phyloP scores from a whole-genome alignment of 2,329 filamentous ascomycete species.

The Intubia oerlemansii region DNA sequence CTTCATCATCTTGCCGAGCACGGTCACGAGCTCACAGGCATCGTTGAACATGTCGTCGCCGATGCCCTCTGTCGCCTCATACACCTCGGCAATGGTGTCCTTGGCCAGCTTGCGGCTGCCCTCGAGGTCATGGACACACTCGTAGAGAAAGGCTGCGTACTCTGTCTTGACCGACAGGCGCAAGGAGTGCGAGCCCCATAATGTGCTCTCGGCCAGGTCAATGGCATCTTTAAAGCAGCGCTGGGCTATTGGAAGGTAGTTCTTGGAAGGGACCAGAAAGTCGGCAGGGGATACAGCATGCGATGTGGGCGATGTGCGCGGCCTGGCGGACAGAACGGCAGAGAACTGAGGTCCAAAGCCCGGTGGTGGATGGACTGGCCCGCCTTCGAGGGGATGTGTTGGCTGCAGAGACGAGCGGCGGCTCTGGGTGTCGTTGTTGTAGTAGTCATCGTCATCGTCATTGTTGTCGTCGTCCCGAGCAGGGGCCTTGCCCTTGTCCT shows the following conservation, averaged over 20 bases:
- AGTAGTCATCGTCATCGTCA: constrained; percentile 13
- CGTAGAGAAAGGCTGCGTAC: constrained; percentile 81
- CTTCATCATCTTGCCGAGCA: constrained; percentile 65
- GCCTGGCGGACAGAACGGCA: too few relatives aligned
- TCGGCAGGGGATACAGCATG: constrained; percentile 34
- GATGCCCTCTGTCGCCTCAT: constrained; percentile 78
- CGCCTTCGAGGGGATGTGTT: constrained; percentile 30
- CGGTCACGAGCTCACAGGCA: constrained; percentile 68
- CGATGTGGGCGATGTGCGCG: too few relatives aligned
- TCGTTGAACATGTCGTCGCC: constrained; percentile 91
- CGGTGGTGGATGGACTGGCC: constrained; percentile 33
- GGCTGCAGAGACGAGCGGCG: constrained; percentile 22
- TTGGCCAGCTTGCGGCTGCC: constrained; percentile 58
- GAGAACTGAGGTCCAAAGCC: constrained; percentile 28
- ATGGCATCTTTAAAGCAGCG: constrained; percentile 64
- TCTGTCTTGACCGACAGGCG: constrained; percentile 81
- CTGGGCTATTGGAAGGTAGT: constrained; percentile 70
- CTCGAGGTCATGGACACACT: constrained; percentile 69
- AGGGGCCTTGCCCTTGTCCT: constrained; percentile 26
- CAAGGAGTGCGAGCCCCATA: constrained; percentile 78
- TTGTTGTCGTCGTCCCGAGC: constrained; percentile 16
- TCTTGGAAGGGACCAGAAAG: constrained; percentile 56
- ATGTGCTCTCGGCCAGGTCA: constrained; percentile 47
- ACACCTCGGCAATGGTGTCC: constrained; percentile 72
- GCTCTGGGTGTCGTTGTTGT: constrained; percentile 17